Evolutionary conservation across 306 rosid genomes (phyloP), one percentile per base, ranked within the genome.

Genomic region (Lagenaria siceraria): DNA sequence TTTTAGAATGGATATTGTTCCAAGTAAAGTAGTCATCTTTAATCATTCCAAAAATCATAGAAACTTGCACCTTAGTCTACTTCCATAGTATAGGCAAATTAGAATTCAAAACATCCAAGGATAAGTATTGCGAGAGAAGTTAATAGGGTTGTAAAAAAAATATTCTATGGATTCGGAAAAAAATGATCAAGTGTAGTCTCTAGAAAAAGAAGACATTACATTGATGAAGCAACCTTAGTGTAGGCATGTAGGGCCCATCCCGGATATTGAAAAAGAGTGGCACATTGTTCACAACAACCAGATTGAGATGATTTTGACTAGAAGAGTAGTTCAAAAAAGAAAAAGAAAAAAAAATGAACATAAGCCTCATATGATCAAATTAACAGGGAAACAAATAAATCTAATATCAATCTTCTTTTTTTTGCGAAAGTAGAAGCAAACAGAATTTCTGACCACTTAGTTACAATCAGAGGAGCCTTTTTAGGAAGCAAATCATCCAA

Each of bases 231-330:
- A 95, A 93, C 66, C 99, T 89, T 77, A 95, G 82, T 27, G 99
- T 95, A 59, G 99, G 99, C 97, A 95, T 95, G 83, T 95, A 95
- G 21, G 99, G 97, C 43, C 99, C 99, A 84, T 95, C 99, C 19
- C 97, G 97, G 74, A 95, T 81, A 78, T 89, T 95, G 86, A 95
- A 95, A 84, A 95, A 95, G 70, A 95, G 85, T 8, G 99, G 99
- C 86, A 92, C 93, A 0, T 85, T 92, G 89, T 92, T 95, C 83
- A 95, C 97, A 80, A 95, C 85, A 24, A 95, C 97, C 84, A 95
- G 86, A 86, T 92, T 95, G 82, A 95, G 89, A 90, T 95, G 99
- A 88, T 92, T 95, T 86, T 92, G 99, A 83, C 99, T 95, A 83
- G 81, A 88, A 81, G 75, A 70, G 66, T 43, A 81, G 61, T 71